Evolutionary conservation across 1,139 yeast species (phyloP).

Genomic region (Hanseniaspora uvarum): DNA sequence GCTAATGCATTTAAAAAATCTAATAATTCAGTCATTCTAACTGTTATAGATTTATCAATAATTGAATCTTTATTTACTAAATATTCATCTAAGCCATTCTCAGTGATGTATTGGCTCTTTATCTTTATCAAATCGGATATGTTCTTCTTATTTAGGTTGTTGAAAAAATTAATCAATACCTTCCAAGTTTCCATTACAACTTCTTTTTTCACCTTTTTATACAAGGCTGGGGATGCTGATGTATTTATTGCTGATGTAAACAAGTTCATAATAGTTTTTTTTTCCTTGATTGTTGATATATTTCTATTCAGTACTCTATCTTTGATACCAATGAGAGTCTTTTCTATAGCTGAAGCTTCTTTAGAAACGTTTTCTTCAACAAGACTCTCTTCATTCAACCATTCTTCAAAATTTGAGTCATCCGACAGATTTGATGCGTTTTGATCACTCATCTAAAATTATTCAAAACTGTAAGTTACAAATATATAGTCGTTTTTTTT

Average conservation of each 20-base stretch:
- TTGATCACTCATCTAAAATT: not conserved
- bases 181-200: not conserved
- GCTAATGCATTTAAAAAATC: slow-evolving; percentile 8
- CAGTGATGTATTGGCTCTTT: not conserved
- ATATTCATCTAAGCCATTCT: not conserved
- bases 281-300: slow-evolving; percentile 2
- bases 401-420: not conserved
- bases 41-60: not conserved
- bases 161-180: not conserved
- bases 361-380: not conserved
- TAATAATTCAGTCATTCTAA: slow-evolving; percentile 1
- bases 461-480: no score
- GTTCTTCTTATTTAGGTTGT: not conserved
- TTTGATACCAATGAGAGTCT: not conserved
- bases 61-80: not conserved
- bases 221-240: not conserved
- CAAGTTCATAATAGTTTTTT: not conserved
- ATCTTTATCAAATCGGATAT: slow-evolving; percentile 7
- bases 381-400: not conserved
- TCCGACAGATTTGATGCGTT: not conserved
- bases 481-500: no score
- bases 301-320: not conserved
- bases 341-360: not conserved
- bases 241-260: not conserved
- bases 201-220: not conserved